These are phyloP conservation scores for Elsinoe arachidis DNA, from an alignment of 2,329 filamentous ascomycete genomes.

Conservation along the genomic window DNA sequence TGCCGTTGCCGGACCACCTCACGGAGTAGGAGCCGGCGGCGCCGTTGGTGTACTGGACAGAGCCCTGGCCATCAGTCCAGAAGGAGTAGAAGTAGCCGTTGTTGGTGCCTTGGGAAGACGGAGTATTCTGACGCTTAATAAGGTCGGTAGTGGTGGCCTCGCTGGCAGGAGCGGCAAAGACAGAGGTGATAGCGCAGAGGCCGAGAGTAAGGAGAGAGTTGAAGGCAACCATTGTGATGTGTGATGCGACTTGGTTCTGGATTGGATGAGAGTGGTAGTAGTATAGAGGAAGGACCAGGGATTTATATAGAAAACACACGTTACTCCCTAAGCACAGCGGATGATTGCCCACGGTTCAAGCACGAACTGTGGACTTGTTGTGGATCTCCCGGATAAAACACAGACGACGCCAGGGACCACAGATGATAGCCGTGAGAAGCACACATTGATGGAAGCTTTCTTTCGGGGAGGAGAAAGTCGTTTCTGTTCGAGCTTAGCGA, in stretches of 20 bases:
- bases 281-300: neutral
- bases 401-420: neutral
- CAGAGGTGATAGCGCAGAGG: slow-evolving; percentile 25
- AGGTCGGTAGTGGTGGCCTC: slow-evolving; percentile 27
- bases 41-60: slow-evolving; percentile 49
- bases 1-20: slow-evolving; percentile 40
- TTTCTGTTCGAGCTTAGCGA: neutral
- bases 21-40: slow-evolving; percentile 40
- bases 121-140: slow-evolving; percentile 34
- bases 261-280: neutral
- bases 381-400: slow-evolving; percentile 8
- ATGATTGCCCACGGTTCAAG: slow-evolving; percentile 3
- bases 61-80: slow-evolving; percentile 48
- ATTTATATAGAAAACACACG: neutral
- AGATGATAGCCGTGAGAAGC: neutral
- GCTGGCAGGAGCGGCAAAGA: slow-evolving; percentile 30
- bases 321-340: neutral
- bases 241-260: neutral
- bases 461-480: neutral
- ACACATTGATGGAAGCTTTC: neutral
- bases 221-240: slow-evolving; percentile 35
- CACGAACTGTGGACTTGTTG: neutral
- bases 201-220: slow-evolving; percentile 31
- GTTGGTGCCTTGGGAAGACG: slow-evolving; percentile 43
- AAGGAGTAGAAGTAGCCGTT: slow-evolving; percentile 54